Percentiles rank a stretch among this genome's conserved stretches.
Evolutionary conservation across 2,329 filamentous ascomycete genomes (phyloP).

Genomic region (Tolypocladium endophyticum): DNA sequence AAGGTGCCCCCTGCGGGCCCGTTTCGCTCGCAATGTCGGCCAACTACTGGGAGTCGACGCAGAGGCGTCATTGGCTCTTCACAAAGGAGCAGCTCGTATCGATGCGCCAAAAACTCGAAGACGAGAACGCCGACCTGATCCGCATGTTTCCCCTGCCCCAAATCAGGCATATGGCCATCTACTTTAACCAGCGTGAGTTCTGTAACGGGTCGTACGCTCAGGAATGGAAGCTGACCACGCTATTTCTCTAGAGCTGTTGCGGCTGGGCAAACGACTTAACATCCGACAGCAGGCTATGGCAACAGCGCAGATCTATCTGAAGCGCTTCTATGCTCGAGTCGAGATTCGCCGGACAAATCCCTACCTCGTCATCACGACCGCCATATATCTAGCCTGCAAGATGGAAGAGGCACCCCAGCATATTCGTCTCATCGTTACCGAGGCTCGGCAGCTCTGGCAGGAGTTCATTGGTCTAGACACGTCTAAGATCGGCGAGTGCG

Average conservation of each 20-base stretch:
- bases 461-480: constrained; percentile 68
- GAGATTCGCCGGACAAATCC: constrained; percentile 90
- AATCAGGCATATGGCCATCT: constrained; percentile 73
- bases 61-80: constrained; percentile 84
- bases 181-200: constrained; percentile 73
- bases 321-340: constrained; percentile 84
- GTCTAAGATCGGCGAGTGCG: constrained; percentile 81
- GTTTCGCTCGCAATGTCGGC: constrained; percentile 57
- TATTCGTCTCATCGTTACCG: constrained; percentile 79
- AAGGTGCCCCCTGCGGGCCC: constrained; percentile 3
- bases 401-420: constrained; percentile 97
- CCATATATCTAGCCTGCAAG: constrained; percentile 91
- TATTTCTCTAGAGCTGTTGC: constrained; percentile 53
- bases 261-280: constrained; percentile 73
- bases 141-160: constrained; percentile 77
- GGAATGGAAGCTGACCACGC: not conserved
- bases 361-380: constrained; percentile 85
- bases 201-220: not conserved
- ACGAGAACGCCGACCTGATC: constrained; percentile 62
- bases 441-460: constrained; percentile 78
- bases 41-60: constrained; percentile 94
- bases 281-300: constrained; percentile 87
- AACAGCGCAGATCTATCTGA: constrained; percentile 89
- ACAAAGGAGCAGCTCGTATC: constrained; percentile 68
- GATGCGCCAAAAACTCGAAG: constrained; percentile 66